Conservation (phyloP, 495 filamentous ascomycete genomes). For the Lophium mytilinum region DNA sequence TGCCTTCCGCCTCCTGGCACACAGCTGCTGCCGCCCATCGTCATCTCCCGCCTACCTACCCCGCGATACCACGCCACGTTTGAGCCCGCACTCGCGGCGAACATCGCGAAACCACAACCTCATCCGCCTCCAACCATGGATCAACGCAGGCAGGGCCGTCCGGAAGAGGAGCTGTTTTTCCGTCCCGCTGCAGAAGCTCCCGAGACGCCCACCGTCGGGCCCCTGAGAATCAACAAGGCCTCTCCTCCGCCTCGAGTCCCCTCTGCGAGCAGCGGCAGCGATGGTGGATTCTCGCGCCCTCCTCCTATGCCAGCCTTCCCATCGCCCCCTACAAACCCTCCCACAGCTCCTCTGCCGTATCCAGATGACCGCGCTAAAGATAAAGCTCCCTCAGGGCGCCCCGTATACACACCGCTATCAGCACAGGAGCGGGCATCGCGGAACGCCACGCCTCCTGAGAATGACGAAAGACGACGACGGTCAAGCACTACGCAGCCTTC, state of each 20-base stretch:
- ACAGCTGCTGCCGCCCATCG: background rate
- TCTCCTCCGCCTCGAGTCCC: slow-evolving; percentile 30
- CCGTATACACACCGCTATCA: slow-evolving; percentile 41
- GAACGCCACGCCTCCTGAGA: slow-evolving; percentile 23
- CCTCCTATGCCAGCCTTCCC: slow-evolving; percentile 39
- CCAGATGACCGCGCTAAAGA: slow-evolving; percentile 60
- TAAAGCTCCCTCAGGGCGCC: slow-evolving; percentile 29
- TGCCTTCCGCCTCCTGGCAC: background rate
- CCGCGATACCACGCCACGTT: slow-evolving; percentile 13
- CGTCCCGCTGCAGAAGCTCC: slow-evolving; percentile 14
- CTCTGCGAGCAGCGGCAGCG: slow-evolving; percentile 30
- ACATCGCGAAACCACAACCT: slow-evolving; percentile 5
- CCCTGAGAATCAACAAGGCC: slow-evolving; percentile 73
- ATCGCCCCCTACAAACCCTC: slow-evolving; percentile 56
- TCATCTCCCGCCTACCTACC: slow-evolving; percentile 5
- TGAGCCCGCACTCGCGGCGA: slow-evolving; percentile 15
- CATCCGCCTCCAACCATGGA: slow-evolving; percentile 13
- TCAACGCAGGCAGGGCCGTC: slow-evolving; percentile 24
- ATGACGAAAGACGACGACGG: slow-evolving; percentile 14
- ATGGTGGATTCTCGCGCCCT: slow-evolving; percentile 41
- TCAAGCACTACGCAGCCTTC: slow-evolving; percentile 19
- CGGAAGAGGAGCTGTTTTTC: slow-evolving; percentile 33
- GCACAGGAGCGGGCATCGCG: slow-evolving; percentile 37
- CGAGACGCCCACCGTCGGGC: slow-evolving; percentile 60
- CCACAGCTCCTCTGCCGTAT: slow-evolving; percentile 61